Evolutionary conservation across 768 basidiomycete genomes (phyloP), one percentile per base, ranked within the genome.

Genomic region (Sistotremastrum niveocremeum): DNA sequence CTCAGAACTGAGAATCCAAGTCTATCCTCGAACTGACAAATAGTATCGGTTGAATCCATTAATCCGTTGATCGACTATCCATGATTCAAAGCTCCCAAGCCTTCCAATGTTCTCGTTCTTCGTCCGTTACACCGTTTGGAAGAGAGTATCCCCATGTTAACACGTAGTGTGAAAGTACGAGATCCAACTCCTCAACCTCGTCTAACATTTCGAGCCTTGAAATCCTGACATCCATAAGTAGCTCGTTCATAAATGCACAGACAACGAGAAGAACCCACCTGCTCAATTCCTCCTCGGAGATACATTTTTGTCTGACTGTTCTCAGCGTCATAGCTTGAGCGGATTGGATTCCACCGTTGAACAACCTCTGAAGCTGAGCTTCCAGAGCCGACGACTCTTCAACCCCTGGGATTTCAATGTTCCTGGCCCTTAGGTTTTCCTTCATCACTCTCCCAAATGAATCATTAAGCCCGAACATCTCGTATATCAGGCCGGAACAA

Each of bases 391-490:
- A 65, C 50, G 80, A 86, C 0, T 80, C 76, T 37, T 65, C 66
- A 0, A 72, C 79, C 2, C 90, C 89, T 0, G 84, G 88, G 8
- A 98, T 65, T 0, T 71, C 59, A 4, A 98, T 74, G 41, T 79
- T 73, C 34, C 91, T 71, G 0, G 77, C 60, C 87, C 90, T 77
- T 42, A 97, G 69, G 61, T 98, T 98, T 40, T 74, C 74, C 46
- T 81, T 64, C 91, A 99, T 97, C 20, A 98, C 85, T 32, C 72
- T 71, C n/a, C 94, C 95, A 63, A 98, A 98, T 0, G 77, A 56
- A 57, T 97, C 94, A 12, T 77, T 70, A 4, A 97, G 66, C 2
- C 81, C 83, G 57, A 88, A 93, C 85, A 97, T 97, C 59, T 97
- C 94, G 56, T 98, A 97, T 11, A 90, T 71, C 6, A 89, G 62